A percentile compares a stretch with the other conserved stretches of the same genome.
Evolutionary conservation across 139 green algal genomes (phyloP).

Genomic region (Chlorella ohadii): DNA sequence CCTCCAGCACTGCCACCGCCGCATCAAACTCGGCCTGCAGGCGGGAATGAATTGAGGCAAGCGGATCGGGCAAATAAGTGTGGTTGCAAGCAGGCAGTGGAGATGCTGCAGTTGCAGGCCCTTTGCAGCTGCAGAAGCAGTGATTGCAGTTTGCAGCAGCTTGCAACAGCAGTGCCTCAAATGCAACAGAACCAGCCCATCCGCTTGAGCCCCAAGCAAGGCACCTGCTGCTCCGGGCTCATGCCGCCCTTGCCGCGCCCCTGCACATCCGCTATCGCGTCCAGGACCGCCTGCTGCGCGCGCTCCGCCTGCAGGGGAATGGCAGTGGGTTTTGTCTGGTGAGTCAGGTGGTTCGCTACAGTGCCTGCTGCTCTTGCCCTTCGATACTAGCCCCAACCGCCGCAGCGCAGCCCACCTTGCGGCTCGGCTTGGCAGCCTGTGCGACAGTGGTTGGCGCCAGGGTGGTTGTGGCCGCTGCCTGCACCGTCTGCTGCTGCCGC

Average conservation of each 20-base stretch:
- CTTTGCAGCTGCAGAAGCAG: too few species aligned
- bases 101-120: too few species aligned
- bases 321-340: too few species aligned
- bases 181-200: too few species aligned
- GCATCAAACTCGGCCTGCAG: slow-evolving; percentile 48
- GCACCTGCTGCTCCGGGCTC: slow-evolving; percentile 41
- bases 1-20: slow-evolving; percentile 74
- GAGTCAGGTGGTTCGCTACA: too few species aligned
- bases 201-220: too few species aligned
- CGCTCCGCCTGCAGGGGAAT: slow-evolving; percentile 17
- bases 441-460: background rate
- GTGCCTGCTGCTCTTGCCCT: background rate
- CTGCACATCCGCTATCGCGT: slow-evolving; percentile 43
- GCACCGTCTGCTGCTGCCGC: background rate
- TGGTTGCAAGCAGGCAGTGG: too few species aligned
- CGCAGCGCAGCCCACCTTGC: background rate
- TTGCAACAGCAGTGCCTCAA: too few species aligned
- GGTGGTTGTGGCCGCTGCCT: background rate
- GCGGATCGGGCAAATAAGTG: too few species aligned
- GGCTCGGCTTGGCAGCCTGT: background rate
- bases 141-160: too few species aligned
- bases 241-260: slow-evolving; percentile 76
- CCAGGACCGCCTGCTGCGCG: slow-evolving; percentile 47
- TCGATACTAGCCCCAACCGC: too few species aligned
- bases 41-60: too few species aligned